phyloP scores from a whole-genome alignment of 257 asterid genomes.

The Fraxinus quadrangulata region DNA sequence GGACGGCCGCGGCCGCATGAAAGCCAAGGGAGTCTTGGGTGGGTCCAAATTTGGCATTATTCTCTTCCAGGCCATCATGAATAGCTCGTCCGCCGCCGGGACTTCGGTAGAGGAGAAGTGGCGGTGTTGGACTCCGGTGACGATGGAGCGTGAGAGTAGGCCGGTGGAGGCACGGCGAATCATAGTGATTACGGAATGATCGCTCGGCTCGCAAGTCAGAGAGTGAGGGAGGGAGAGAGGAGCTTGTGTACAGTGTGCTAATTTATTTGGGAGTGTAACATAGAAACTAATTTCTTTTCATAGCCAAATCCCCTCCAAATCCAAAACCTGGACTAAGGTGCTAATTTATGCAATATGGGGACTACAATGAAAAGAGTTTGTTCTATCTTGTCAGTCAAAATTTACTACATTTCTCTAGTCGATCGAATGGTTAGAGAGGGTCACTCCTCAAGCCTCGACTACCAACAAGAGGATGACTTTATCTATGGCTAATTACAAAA shows the following conservation, averaged over 20 bases:
- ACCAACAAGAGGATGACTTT: too few relatives aligned
- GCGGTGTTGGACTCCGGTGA: conserved; percentile 27
- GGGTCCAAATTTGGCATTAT: conserved; percentile 49
- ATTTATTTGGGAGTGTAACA: too few relatives aligned
- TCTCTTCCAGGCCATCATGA: conserved; percentile 52
- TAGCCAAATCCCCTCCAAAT: too few relatives aligned
- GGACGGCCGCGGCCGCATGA: conserved; percentile 48
- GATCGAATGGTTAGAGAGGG: too few relatives aligned
- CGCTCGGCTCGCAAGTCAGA: conserved; percentile 32
- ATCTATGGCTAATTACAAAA: too few relatives aligned
- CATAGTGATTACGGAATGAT: conserved; percentile 33
- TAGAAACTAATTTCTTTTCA: too few relatives aligned
- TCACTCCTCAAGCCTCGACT: too few relatives aligned
- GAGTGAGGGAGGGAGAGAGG: not conserved
- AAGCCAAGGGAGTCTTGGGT: conserved; percentile 60
- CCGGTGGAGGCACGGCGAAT: conserved; percentile 38
- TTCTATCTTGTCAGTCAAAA: too few relatives aligned
- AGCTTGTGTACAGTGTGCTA: not conserved
- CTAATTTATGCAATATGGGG: too few relatives aligned
- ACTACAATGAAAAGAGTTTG: too few relatives aligned
- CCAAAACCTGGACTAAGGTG: too few relatives aligned
- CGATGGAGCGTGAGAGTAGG: conserved; percentile 31
- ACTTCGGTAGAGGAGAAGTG: conserved; percentile 36
- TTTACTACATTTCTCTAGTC: too few relatives aligned
- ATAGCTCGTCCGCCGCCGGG: conserved; percentile 42